A percentile compares a stretch with the other conserved stretches of the same genome.
Conservation (phyloP, 768 basidiomycete species). For the Kwoniella bestiolae region DNA sequence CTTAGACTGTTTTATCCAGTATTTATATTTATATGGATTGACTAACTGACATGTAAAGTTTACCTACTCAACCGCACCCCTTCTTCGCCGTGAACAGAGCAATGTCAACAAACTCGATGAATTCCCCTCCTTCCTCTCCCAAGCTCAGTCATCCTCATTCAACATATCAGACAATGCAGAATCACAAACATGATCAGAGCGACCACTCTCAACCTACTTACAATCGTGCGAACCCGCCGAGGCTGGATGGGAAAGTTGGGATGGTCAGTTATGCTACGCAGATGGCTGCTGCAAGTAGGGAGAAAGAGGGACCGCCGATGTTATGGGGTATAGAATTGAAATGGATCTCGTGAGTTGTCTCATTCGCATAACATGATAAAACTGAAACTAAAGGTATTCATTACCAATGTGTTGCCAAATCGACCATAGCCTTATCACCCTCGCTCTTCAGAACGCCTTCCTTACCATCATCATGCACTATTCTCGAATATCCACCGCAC, state of each 20-base stretch:
- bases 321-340: conserved; percentile 56
- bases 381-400: too few relatives aligned
- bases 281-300: conserved; percentile 18
- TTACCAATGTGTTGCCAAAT: too few relatives aligned
- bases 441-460: conserved; percentile 88
- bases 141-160: conserved; percentile 26
- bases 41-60: conserved; percentile 45
- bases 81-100: conserved; percentile 39
- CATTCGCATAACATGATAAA: background rate
- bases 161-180: conserved; percentile 35
- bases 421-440: conserved; percentile 55
- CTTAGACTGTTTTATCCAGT: too few relatives aligned
- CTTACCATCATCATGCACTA: conserved; percentile 96
- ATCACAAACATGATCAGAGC: conserved; percentile 9
- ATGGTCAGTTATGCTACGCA: conserved; percentile 19
- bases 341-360: conserved; percentile 56
- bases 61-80: conserved; percentile 45
- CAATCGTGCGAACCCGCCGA: conserved; percentile 23
- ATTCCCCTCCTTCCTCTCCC: conserved; percentile 43
- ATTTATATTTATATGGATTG: conserved; percentile 2
- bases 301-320: conserved; percentile 34
- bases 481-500: conserved; percentile 79
- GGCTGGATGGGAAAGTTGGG: conserved; percentile 29
- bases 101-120: conserved; percentile 23
- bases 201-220: conserved; percentile 15